A percentile compares a stretch with the other conserved stretches of the same genome.
Evolutionary conservation across 2,329 filamentous ascomycete species (phyloP).

Genomic region (Sclerotiophoma versabilis): DNA sequence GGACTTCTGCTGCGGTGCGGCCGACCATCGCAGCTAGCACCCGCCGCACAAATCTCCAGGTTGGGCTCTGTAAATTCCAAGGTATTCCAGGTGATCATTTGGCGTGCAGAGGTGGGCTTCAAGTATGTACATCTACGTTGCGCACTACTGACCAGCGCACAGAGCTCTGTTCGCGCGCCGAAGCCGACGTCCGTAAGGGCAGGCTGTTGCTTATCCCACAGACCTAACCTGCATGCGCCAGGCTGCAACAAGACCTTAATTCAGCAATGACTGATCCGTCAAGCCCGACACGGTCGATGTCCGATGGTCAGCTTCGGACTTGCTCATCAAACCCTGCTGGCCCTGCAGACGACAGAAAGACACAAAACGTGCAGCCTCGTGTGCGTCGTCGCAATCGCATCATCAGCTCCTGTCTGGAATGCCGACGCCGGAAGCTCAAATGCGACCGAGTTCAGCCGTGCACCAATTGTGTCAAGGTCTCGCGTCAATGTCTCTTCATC

Average conservation of each 20-base stretch:
- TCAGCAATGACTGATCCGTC: constrained; percentile 12
- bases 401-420: constrained; percentile 50
- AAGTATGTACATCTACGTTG: not conserved
- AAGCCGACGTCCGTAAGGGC: constrained; percentile 19
- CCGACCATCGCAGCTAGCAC: not conserved
- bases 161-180: not conserved
- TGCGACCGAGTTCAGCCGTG: constrained; percentile 79
- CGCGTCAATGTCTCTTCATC: constrained; percentile 67
- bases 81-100: not conserved
- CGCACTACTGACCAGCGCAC: constrained; percentile 1
- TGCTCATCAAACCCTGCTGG: not conserved
- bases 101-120: not conserved
- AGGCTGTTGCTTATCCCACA: not conserved
- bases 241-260: not conserved
- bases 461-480: constrained; percentile 66
- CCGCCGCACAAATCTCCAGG: not conserved
- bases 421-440: constrained; percentile 75
- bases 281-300: not conserved
- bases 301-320: not conserved
- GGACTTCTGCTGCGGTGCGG: not conserved
- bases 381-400: constrained; percentile 48
- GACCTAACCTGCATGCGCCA: constrained; percentile 1
- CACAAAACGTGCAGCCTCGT: constrained; percentile 34
- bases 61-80: not conserved
- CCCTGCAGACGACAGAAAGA: constrained; percentile 22